Percentiles rank a stretch among this genome's conserved stretches.
Conservation (phyloP, 2,329 filamentous ascomycete genomes). For the Tolypocladium inflatum region DNA sequence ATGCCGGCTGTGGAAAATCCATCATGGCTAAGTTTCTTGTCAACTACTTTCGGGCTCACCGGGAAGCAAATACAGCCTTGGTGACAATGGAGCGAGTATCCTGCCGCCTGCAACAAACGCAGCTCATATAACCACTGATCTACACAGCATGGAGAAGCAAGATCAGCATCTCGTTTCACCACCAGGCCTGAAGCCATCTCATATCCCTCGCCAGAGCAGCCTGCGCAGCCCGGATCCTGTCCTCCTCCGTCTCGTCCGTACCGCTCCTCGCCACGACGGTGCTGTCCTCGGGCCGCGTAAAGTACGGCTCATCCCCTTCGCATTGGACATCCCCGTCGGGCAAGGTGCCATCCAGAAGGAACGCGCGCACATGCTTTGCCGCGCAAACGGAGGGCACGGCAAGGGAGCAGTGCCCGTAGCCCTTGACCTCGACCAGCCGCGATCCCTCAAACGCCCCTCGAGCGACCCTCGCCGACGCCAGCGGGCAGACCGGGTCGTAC, state of each 20-base stretch:
- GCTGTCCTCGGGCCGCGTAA: slow-evolving; percentile 16
- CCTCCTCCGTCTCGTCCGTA: neutral
- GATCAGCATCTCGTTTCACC: neutral
- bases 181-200: neutral
- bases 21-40: no score
- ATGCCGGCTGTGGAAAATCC: no score
- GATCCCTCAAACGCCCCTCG: slow-evolving; percentile 24
- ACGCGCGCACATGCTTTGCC: slow-evolving; percentile 23
- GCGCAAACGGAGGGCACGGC: slow-evolving; percentile 26
- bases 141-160: no score
- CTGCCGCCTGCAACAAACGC: no score
- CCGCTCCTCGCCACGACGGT: neutral
- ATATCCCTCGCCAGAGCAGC: neutral
- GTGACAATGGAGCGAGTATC: no score
- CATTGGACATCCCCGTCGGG: slow-evolving; percentile 25
- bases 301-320: slow-evolving; percentile 28
- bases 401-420: slow-evolving; percentile 32
- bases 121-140: neutral
- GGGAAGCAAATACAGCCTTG: no score
- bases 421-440: slow-evolving; percentile 28
- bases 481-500: slow-evolving; percentile 40
- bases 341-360: slow-evolving; percentile 26
- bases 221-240: slow-evolving; percentile 6
- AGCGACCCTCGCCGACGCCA: slow-evolving; percentile 27
- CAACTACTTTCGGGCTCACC: no score